phyloP scores from a whole-genome alignment of 2,329 filamentous ascomycete genomes.

The Elsinoe ampelina region DNA sequence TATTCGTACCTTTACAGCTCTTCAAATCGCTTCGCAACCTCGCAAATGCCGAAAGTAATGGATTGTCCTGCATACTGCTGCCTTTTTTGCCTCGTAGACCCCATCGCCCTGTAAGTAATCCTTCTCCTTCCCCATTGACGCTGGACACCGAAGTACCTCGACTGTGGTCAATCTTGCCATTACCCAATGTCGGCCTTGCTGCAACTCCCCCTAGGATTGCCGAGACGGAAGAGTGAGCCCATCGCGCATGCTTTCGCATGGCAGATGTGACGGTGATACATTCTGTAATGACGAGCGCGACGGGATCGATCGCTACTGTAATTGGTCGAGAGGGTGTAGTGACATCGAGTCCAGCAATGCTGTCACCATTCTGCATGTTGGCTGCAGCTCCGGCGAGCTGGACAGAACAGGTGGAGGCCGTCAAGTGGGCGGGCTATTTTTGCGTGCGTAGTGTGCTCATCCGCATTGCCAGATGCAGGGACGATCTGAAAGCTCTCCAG shows the following conservation, averaged over 20 bases:
- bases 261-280: slow-evolving; percentile 97
- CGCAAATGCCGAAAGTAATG: slow-evolving; percentile 89
- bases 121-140: slow-evolving; percentile 14
- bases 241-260: slow-evolving; percentile 95
- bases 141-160: slow-evolving; percentile 11
- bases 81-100: slow-evolving; percentile 89
- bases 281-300: slow-evolving; percentile 79
- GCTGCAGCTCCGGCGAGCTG: neutral
- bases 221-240: slow-evolving; percentile 90
- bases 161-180: slow-evolving; percentile 6
- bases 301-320: slow-evolving; percentile 29
- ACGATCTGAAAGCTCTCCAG: neutral
- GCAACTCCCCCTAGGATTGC: slow-evolving; percentile 74
- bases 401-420: neutral
- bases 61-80: slow-evolving; percentile 95
- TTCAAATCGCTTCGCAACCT: slow-evolving; percentile 81
- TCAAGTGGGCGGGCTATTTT: neutral
- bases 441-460: neutral
- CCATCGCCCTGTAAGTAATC: slow-evolving; percentile 67
- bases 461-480: neutral
- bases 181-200: slow-evolving; percentile 13
- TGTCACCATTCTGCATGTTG: slow-evolving; percentile 15
- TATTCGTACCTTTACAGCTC: slow-evolving; percentile 60
- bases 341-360: slow-evolving; percentile 1
- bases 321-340: slow-evolving; percentile 15